phyloP scores from a whole-genome alignment of 2,329 filamentous ascomycete genomes.

The Sphaerulina vaccinii region DNA sequence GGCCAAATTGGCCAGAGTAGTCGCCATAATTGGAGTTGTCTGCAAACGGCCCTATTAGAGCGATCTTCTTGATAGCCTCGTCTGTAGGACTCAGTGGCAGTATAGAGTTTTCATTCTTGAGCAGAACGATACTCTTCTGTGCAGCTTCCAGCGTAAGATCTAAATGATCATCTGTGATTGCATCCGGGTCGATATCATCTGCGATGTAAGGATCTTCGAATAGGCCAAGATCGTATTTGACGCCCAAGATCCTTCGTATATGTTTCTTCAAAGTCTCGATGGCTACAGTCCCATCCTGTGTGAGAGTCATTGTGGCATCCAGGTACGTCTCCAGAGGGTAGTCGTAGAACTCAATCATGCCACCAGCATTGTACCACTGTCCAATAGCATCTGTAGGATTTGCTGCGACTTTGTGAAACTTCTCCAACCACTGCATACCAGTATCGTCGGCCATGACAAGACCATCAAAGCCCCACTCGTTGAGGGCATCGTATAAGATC shows the following conservation, averaged over 20 bases:
- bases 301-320: slow-evolving; percentile 15
- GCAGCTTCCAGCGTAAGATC: slow-evolving; percentile 18
- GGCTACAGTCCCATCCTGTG: slow-evolving; percentile 11
- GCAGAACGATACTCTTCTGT: slow-evolving; percentile 18
- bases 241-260: slow-evolving; percentile 17
- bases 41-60: slow-evolving; percentile 20
- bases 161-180: slow-evolving; percentile 13
- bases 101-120: slow-evolving; percentile 16
- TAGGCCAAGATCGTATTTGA: slow-evolving; percentile 23
- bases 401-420: slow-evolving; percentile 12
- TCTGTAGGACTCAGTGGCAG: slow-evolving; percentile 9
- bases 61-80: slow-evolving; percentile 6
- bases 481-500: slow-evolving; percentile 19
- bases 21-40: slow-evolving; percentile 22
- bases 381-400: slow-evolving; percentile 14
- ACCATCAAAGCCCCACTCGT: slow-evolving; percentile 19
- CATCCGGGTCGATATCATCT: slow-evolving; percentile 16
- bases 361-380: slow-evolving; percentile 23
- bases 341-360: slow-evolving; percentile 24
- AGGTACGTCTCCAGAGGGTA: slow-evolving; percentile 21
- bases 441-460: slow-evolving; percentile 24
- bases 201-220: slow-evolving; percentile 21
- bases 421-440: slow-evolving; percentile 17
- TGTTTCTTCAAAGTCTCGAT: slow-evolving; percentile 14
- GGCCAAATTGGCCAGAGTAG: slow-evolving; percentile 23